These are phyloP conservation scores for Stenocarpella maydis DNA, from an alignment of 2,329 filamentous ascomycete species.

Conservation along the genomic window DNA sequence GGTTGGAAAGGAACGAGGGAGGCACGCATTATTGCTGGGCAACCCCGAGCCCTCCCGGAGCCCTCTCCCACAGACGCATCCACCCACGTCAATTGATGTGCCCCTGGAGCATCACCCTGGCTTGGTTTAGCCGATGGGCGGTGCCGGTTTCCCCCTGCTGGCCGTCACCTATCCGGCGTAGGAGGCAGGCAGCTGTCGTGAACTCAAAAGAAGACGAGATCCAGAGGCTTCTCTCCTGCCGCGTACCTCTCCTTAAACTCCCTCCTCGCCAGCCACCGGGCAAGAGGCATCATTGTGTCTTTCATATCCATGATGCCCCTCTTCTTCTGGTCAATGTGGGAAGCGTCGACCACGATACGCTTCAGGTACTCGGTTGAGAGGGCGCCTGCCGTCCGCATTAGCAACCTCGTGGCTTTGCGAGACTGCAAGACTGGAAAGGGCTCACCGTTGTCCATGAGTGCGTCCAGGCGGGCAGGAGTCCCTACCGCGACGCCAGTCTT, in stretches of 20 bases:
- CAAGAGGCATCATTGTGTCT: conserved; percentile 84
- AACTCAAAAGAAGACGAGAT: conserved; percentile 70
- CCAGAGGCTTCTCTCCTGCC: conserved; percentile 64
- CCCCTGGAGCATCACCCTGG: background rate
- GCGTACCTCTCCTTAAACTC: conserved; percentile 77
- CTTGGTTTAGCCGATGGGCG: background rate
- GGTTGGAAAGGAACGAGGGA: background rate
- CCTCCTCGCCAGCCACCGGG: conserved; percentile 74
- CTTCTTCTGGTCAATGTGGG: conserved; percentile 94
- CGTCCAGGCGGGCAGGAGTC: conserved; percentile 83
- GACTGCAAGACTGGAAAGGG: background rate
- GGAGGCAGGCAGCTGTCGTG: background rate
- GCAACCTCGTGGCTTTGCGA: conserved; percentile 7
- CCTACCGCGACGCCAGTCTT: conserved; percentile 89
- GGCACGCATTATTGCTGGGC: background rate
- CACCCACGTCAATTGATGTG: background rate
- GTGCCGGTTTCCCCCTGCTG: too few relatives aligned
- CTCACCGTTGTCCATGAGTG: conserved; percentile 82
- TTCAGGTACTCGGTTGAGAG: conserved; percentile 34
- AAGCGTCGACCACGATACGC: conserved; percentile 68
- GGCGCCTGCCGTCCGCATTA: conserved; percentile 34
- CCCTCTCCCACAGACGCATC: background rate
- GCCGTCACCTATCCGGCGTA: background rate
- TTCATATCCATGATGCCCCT: conserved; percentile 94
- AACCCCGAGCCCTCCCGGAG: background rate